phyloP scores from a whole-genome alignment of 768 basidiomycete species.

The Arthromyces matolae region DNA sequence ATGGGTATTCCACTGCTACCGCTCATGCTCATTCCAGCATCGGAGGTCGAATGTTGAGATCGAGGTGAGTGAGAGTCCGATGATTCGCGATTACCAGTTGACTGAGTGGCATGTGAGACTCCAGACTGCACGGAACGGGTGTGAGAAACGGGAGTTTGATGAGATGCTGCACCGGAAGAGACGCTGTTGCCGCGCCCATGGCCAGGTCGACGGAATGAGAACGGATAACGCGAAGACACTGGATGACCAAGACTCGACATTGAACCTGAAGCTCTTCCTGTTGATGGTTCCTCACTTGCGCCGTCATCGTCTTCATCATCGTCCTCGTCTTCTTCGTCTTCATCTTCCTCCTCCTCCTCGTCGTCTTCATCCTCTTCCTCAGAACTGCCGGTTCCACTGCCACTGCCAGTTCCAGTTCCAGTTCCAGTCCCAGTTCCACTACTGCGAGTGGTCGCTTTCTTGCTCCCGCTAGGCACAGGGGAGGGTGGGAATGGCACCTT shows the following conservation, averaged over 20 bases:
- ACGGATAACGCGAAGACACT: conserved; percentile 65
- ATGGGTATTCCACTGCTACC: conserved; percentile 37
- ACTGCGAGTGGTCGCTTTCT: conserved; percentile 13
- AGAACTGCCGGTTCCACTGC: conserved; percentile 10
- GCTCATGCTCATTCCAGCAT: conserved; percentile 35
- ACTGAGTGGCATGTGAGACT: conserved; percentile 46
- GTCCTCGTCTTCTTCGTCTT: conserved; percentile 25
- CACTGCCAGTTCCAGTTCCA: conserved; percentile 18
- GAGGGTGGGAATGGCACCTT: conserved; percentile 75
- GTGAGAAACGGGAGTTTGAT: conserved; percentile 30
- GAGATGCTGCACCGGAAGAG: conserved; percentile 40
- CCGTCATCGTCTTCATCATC: conserved; percentile 38
- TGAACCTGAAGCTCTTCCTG: conserved; percentile 70
- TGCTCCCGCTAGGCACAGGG: conserved; percentile 33
- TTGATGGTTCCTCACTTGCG: conserved; percentile 49
- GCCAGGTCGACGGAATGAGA: conserved; percentile 59
- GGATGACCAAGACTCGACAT: conserved; percentile 85
- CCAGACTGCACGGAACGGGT: conserved; percentile 33
- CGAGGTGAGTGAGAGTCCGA: conserved; percentile 56
- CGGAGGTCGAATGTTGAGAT: conserved; percentile 32
- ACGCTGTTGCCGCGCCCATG: conserved; percentile 38
- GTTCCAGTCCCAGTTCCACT: conserved; percentile 17
- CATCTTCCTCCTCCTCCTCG: conserved; percentile 29
- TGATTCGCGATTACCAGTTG: conserved; percentile 61
- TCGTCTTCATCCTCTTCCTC: conserved; percentile 29